phyloP scores from a whole-genome alignment of 2,329 filamentous ascomycete species.

The Ophiocordyceps camponoti-saundersi region DNA sequence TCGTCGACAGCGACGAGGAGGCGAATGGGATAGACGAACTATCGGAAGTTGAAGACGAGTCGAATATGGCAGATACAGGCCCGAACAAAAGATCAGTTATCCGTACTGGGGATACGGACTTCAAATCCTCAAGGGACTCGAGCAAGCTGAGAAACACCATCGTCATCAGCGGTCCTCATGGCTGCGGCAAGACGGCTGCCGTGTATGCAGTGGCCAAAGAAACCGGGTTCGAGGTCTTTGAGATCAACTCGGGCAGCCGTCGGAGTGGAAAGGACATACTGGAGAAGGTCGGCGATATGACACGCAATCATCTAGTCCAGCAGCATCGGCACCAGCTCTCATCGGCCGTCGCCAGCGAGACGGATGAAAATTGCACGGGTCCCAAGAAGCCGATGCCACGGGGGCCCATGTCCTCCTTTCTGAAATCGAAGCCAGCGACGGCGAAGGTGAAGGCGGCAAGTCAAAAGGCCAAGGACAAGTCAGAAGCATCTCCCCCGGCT shows the following conservation, averaged over 20 bases:
- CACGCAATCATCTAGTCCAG: slow-evolving; percentile 75
- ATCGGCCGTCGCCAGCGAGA: slow-evolving; percentile 11
- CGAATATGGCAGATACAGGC: slow-evolving; percentile 19
- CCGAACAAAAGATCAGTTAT: slow-evolving; percentile 36
- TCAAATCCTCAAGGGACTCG: slow-evolving; percentile 22
- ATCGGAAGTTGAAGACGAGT: slow-evolving; percentile 43
- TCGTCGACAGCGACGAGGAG: slow-evolving; percentile 67
- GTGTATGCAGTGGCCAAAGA: slow-evolving; percentile 88
- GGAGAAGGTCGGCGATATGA: slow-evolving; percentile 93
- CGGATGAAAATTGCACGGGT: slow-evolving; percentile 25
- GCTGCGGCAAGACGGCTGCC: slow-evolving; percentile 84
- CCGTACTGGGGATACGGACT: slow-evolving; percentile 19
- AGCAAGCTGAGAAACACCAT: slow-evolving; percentile 53
- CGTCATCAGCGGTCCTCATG: slow-evolving; percentile 76
- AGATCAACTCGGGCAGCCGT: slow-evolving; percentile 73
- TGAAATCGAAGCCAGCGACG: slow-evolving; percentile 35
- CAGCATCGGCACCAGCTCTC: slow-evolving; percentile 20
- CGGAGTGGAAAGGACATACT: slow-evolving; percentile 79
- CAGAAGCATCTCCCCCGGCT: slow-evolving; percentile 9
- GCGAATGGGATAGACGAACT: slow-evolving; percentile 51
- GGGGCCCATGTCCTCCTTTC: slow-evolving; percentile 67
- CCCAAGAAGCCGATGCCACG: slow-evolving; percentile 54
- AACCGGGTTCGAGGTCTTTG: slow-evolving; percentile 83
- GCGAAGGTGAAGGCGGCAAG: slow-evolving; percentile 8
- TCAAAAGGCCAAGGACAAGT: slow-evolving; percentile 12